Conservation (phyloP, 352 stramenopile species). For the Nothophytophthora sp. region DNA sequence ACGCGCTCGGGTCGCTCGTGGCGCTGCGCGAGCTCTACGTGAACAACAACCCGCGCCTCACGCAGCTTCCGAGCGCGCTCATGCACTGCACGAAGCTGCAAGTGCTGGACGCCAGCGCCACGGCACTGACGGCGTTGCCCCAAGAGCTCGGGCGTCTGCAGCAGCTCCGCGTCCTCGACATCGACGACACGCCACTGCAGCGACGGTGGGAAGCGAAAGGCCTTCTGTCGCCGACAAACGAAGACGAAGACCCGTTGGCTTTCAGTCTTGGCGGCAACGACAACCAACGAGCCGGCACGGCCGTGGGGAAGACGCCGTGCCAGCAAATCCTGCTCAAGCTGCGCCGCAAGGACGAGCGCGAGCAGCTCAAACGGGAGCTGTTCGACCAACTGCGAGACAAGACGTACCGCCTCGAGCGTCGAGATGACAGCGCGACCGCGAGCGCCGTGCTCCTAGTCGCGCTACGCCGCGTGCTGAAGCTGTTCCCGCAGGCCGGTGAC, state of each 20-base stretch:
- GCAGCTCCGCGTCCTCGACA: conserved; percentile 68
- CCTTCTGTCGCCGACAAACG: conserved; percentile 34
- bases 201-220: conserved; percentile 54
- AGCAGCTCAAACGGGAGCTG: conserved; percentile 55
- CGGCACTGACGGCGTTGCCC: conserved; percentile 62
- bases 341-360: conserved; percentile 62
- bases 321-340: conserved; percentile 60
- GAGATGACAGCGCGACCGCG: conserved; percentile 19
- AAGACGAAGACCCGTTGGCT: conserved; percentile 10
- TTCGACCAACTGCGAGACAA: conserved; percentile 61
- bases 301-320: conserved; percentile 23
- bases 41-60: conserved; percentile 81
- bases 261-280: conserved; percentile 7
- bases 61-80: conserved; percentile 50
- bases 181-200: conserved; percentile 72
- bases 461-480: conserved; percentile 59
- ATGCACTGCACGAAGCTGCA: conserved; percentile 63
- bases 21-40: conserved; percentile 81
- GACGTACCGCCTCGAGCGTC: conserved; percentile 56
- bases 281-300: neutral
- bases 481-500: conserved; percentile 60
- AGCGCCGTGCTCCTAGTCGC: conserved; percentile 28
- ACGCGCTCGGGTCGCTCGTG: conserved; percentile 51
- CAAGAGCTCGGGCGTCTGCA: conserved; percentile 65
- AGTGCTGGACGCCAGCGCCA: conserved; percentile 73